These are phyloP conservation scores for Yamadazyma friedrichii DNA, from an alignment of 1,139 yeast genomes.

Conservation along the genomic window DNA sequence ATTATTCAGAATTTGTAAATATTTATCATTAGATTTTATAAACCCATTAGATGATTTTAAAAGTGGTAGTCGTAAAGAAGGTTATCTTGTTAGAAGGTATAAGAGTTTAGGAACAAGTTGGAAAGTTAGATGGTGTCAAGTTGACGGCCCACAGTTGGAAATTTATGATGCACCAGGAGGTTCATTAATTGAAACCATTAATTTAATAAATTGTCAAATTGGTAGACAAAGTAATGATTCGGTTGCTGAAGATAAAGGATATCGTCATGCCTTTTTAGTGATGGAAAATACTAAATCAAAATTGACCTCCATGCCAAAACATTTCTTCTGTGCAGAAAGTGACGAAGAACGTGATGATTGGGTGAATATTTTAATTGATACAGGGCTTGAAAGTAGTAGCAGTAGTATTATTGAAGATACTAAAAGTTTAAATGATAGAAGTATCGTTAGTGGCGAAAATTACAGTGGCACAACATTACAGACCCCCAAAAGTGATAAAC, in stretches of 20 bases:
- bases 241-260: slow-evolving; percentile 69
- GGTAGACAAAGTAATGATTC: slow-evolving; percentile 62
- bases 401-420: neutral
- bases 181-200: slow-evolving; percentile 53
- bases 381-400: slow-evolving; percentile 18
- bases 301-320: slow-evolving; percentile 53
- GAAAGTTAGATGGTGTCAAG: slow-evolving; percentile 73
- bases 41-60: slow-evolving; percentile 61
- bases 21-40: slow-evolving; percentile 67
- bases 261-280: slow-evolving; percentile 73
- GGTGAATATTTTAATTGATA: slow-evolving; percentile 60
- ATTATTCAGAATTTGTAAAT: slow-evolving; percentile 56
- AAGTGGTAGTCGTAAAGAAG: slow-evolving; percentile 62
- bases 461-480: slow-evolving; percentile 1
- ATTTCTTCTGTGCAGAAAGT: slow-evolving; percentile 80
- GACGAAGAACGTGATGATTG: slow-evolving; percentile 78
- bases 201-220: slow-evolving; percentile 53
- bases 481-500: slow-evolving; percentile 5
- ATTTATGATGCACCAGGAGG: slow-evolving; percentile 65
- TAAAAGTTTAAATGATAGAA: slow-evolving; percentile 1
- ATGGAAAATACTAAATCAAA: slow-evolving; percentile 63
- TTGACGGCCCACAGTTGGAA: slow-evolving; percentile 63
- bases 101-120: slow-evolving; percentile 59
- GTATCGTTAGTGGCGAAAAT: slow-evolving; percentile 1
- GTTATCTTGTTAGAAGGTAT: slow-evolving; percentile 61